Evolutionary conservation across 345 rosid genomes (phyloP).

Genomic region (Stellera chamaejasme): DNA sequence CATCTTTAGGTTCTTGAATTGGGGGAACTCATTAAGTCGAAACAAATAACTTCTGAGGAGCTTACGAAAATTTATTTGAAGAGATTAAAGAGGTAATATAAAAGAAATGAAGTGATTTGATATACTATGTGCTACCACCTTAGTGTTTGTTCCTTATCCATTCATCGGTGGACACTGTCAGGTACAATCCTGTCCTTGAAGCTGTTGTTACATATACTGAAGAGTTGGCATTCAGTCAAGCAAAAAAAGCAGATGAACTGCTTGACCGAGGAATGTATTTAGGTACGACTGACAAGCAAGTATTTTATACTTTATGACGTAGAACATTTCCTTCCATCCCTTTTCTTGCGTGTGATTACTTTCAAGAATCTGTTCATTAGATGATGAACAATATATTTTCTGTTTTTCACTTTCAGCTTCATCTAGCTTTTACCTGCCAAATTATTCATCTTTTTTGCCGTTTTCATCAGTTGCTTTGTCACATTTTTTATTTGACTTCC

Average conservation of each 20-base stretch:
- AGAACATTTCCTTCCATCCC: background rate
- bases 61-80: constrained; percentile 49
- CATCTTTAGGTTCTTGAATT: constrained; percentile 62
- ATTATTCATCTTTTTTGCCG: background rate
- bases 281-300: constrained; percentile 28
- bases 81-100: constrained; percentile 54
- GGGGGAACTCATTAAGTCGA: constrained; percentile 65
- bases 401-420: background rate
- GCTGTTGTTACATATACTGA: constrained; percentile 73
- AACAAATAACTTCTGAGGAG: constrained; percentile 60
- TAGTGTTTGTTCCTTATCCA: constrained; percentile 5
- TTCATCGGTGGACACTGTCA: constrained; percentile 18
- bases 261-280: constrained; percentile 71
- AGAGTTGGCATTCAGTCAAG: constrained; percentile 73
- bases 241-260: constrained; percentile 72
- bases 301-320: background rate
- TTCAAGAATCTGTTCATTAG: too few species aligned
- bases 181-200: constrained; percentile 67
- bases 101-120: background rate
- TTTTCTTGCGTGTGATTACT: too few species aligned
- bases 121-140: background rate
- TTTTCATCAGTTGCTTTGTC: background rate
- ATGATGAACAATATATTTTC: too few species aligned
- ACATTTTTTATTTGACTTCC: background rate
- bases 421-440: background rate